These are phyloP conservation scores for Pogostemon cablin DNA, from an alignment of 257 asterid species.

Conservation along the genomic window DNA sequence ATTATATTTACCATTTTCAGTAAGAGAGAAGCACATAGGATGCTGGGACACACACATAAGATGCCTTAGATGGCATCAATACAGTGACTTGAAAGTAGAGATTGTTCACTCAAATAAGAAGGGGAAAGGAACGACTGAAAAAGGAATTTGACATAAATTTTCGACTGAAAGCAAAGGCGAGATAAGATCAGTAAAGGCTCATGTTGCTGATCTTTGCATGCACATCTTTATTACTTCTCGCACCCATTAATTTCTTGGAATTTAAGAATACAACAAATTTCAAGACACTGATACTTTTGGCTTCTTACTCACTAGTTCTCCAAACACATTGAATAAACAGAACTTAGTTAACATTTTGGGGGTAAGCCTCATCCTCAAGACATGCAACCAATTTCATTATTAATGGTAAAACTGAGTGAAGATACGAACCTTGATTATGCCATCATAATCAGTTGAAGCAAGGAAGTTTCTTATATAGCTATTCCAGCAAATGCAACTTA, in stretches of 20 bases:
- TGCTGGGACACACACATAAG: too few relatives aligned
- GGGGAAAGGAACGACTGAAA: too few relatives aligned
- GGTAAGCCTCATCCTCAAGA: not conserved
- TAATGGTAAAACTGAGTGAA: slow-evolving; percentile 22
- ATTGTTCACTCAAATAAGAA: too few relatives aligned
- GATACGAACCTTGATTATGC: slow-evolving; percentile 59
- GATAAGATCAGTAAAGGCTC: too few relatives aligned
- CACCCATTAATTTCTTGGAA: not conserved
- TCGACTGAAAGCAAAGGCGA: too few relatives aligned
- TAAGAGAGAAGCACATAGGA: too few relatives aligned
- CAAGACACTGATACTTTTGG: not conserved
- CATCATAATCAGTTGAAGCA: slow-evolving; percentile 94
- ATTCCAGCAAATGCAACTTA: slow-evolving; percentile 92
- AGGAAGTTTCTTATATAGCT: slow-evolving; percentile 89
- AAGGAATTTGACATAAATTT: too few relatives aligned
- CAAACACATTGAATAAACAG: not conserved
- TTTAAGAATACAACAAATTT: slow-evolving; percentile 1
- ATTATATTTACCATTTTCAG: too few relatives aligned
- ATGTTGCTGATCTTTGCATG: too few relatives aligned
- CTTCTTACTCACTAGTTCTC: not conserved
- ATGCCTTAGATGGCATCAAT: too few relatives aligned
- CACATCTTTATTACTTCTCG: not conserved
- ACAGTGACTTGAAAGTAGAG: too few relatives aligned
- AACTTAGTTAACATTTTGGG: slow-evolving; percentile 8
- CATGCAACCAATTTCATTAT: slow-evolving; percentile 9